These are phyloP conservation scores for Rhododendron griersonianum DNA, from an alignment of 148 eudicot species.

Conservation along the genomic window DNA sequence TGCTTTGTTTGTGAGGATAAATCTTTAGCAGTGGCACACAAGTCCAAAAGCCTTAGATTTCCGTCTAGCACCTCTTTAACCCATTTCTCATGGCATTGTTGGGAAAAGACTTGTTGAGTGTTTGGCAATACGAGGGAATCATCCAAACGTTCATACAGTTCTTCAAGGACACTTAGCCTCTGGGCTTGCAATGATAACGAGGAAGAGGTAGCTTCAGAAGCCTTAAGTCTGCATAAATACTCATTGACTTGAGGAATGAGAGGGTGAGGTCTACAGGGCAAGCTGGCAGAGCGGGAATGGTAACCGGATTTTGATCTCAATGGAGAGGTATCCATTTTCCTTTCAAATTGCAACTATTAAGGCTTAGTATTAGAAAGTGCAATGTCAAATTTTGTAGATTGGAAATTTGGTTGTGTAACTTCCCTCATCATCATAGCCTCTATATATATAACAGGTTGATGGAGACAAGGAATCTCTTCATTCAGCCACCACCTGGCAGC, in stretches of 20 bases:
- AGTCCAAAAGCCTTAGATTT: constrained; percentile 23
- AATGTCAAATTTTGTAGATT: neutral
- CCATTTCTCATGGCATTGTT: constrained; percentile 12
- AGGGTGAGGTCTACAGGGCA: constrained; percentile 25
- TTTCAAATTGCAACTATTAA: neutral
- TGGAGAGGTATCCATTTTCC: constrained; percentile 14
- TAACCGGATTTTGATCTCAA: constrained; percentile 11
- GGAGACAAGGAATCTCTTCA: constrained; percentile 5
- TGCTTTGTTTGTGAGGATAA: constrained; percentile 20
- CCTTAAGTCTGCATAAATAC: constrained; percentile 30
- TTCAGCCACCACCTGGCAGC: neutral
- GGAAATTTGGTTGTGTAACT: neutral
- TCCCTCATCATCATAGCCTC: neutral
- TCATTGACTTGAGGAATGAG: constrained; percentile 20
- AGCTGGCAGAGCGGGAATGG: constrained; percentile 29
- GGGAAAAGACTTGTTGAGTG: constrained; percentile 22
- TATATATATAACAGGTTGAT: neutral
- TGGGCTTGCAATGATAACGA: constrained; percentile 32
- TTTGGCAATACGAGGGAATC: constrained; percentile 4
- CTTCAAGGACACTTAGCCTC: constrained; percentile 13
- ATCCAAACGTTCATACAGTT: constrained; percentile 27
- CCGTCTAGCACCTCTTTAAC: constrained; percentile 24
- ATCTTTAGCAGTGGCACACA: constrained; percentile 17
- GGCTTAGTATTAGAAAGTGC: neutral
- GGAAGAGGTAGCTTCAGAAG: constrained; percentile 31